Evolutionary conservation across 257 asterid species (phyloP), one percentile per base, ranked within the genome.

Genomic region (Solanum corneliomulleri): DNA sequence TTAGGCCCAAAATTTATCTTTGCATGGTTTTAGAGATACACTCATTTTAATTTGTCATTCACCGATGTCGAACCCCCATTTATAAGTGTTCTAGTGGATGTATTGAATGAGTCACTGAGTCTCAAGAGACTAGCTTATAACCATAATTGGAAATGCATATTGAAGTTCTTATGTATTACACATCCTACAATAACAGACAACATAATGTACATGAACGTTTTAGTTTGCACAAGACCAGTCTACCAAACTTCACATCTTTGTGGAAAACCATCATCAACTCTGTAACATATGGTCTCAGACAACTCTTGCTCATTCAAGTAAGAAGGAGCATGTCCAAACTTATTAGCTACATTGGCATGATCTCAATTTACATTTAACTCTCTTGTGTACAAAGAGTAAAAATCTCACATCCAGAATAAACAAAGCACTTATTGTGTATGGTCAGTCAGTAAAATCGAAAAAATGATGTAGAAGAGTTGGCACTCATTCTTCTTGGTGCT

Each of bases 401-500:
- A 80, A 27, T 47, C 42, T 47, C 42, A 80, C 68, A 80, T 45
- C 42, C 27, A 15, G 8, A 29, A 80, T n/a, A 49, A 49, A 29
- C 29, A 29, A 80, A 80, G 69, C 68, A 9, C 45, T 49, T 76
- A 42, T 9, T 49, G 20, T 47, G 2, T 31, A 23, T 49, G 44
- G 27, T 80, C 69, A 29, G 29, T 80, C 68, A 80, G 52, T 80
- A 16, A 14, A 69, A 49, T 81, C 10, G 56, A n/a, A 87, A 87
- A 11, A 91, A 89, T 13, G 92, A 84, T 14, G 83, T 90, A 4
- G 94, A 88, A 5, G 96, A 93, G 44, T 90, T 89, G 44, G 89
- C 92, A 18, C 98, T 94, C 11, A 85, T 56, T 87, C 91, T 94
- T 90, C 98, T 94, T 21, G 95, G 94, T 7, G 84, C 96, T 1